phyloP scores from a whole-genome alignment of 768 basidiomycete species.

The Multifurca ochricompacta region DNA sequence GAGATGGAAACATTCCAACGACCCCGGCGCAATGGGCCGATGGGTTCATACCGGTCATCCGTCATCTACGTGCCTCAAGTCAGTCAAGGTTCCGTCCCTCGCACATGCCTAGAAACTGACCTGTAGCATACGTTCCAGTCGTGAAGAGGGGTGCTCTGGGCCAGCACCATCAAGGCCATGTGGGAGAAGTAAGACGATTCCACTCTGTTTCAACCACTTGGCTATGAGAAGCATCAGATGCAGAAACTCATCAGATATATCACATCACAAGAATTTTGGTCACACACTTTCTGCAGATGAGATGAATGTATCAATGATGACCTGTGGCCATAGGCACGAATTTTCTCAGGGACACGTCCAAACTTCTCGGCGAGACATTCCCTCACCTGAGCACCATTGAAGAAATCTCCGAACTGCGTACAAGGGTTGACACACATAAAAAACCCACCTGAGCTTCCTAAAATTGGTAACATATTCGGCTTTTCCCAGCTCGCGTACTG shows the following conservation, averaged over 20 bases:
- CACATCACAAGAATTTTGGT: neutral
- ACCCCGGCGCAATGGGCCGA: constrained; percentile 73
- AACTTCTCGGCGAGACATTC: neutral
- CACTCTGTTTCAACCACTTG: constrained; percentile 92
- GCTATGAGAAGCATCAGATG: constrained; percentile 36
- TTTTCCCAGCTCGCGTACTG: constrained; percentile 87
- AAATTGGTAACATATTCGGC: constrained; percentile 74
- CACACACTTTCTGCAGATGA: constrained; percentile 73
- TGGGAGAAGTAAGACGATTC: constrained; percentile 75
- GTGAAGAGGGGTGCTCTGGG: constrained; percentile 85
- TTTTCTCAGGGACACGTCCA: neutral
- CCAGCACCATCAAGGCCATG: constrained; percentile 91
- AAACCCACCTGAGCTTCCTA: constrained; percentile 74
- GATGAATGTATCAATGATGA: constrained; percentile 86
- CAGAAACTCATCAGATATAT: neutral
- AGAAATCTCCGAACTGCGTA: constrained; percentile 82
- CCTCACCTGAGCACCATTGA: constrained; percentile 73
- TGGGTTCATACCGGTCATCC: constrained; percentile 51
- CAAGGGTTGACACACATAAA: too few relatives aligned
- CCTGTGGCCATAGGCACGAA: constrained; percentile 29
- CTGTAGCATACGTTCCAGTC: constrained; percentile 88
- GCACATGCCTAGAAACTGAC: constrained; percentile 29
- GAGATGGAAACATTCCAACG: constrained; percentile 90
- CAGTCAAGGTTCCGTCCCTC: neutral
- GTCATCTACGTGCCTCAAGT: constrained; percentile 52